These are phyloP conservation scores for Scheffersomyces amazonensis DNA, from an alignment of 805 yeast genomes.

Conservation along the genomic window DNA sequence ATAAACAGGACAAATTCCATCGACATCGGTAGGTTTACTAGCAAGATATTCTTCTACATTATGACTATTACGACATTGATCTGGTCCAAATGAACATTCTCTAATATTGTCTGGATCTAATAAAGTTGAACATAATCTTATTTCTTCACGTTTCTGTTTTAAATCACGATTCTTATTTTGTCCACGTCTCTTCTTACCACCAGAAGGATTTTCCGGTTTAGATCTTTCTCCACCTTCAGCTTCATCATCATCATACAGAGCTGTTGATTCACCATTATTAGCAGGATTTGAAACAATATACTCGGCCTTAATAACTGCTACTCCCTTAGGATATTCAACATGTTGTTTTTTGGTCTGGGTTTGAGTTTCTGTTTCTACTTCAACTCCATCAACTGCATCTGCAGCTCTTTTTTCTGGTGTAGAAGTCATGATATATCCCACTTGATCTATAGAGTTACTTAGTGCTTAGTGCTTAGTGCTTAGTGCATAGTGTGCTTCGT, in stretches of 20 bases:
- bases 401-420: slow-evolving; percentile 13
- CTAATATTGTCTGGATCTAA: slow-evolving; percentile 50
- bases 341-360: slow-evolving; percentile 24
- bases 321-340: slow-evolving; percentile 47
- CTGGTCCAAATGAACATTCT: slow-evolving; percentile 64
- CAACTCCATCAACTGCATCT: slow-evolving; percentile 5
- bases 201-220: slow-evolving; percentile 20
- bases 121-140: slow-evolving; percentile 63
- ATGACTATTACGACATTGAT: slow-evolving; percentile 74
- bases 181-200: slow-evolving; percentile 58
- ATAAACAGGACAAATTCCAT: slow-evolving; percentile 82
- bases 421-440: slow-evolving; percentile 8
- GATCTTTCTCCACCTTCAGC: slow-evolving; percentile 39
- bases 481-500: too few species aligned
- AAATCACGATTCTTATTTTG: slow-evolving; percentile 83
- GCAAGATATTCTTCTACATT: slow-evolving; percentile 63
- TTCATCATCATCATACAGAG: slow-evolving; percentile 42
- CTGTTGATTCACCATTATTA: slow-evolving; percentile 24
- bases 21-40: slow-evolving; percentile 68
- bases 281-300: slow-evolving; percentile 52
- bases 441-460: too few species aligned
- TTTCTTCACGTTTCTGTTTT: slow-evolving; percentile 60
- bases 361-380: slow-evolving; percentile 9
- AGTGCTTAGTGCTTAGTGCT: too few species aligned
- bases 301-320: slow-evolving; percentile 76